Conservation (phyloP, 1,284 basidiomycete species). For the Leccinum colubrinum region DNA sequence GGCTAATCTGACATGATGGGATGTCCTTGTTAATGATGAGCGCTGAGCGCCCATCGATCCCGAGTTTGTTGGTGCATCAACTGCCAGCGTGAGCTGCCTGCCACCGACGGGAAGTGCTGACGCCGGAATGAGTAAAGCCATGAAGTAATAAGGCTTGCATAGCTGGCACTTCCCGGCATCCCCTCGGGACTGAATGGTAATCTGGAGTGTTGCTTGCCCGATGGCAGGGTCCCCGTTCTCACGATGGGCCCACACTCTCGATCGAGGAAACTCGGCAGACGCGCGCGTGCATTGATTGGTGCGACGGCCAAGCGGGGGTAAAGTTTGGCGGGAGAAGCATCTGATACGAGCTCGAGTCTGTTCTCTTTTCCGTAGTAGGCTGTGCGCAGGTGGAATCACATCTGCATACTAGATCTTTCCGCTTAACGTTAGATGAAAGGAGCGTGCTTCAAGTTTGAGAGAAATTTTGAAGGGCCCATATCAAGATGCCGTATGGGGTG, state of each 20-base stretch:
- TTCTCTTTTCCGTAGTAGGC: constrained; percentile 23
- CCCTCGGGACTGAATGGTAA: constrained; percentile 20
- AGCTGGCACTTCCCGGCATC: constrained; percentile 18
- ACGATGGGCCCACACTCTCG: constrained; percentile 7
- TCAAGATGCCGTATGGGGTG: constrained; percentile 34
- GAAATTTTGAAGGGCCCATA: constrained; percentile 26
- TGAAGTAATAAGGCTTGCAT: constrained; percentile 25
- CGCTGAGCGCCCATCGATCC: constrained; percentile 11
- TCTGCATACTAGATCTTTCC: constrained; percentile 35
- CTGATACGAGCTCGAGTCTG: constrained; percentile 6
- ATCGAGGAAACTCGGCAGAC: not conserved
- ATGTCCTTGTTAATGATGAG: constrained; percentile 9
- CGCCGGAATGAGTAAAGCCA: constrained; percentile 12
- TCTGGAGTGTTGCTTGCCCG: constrained; percentile 1
- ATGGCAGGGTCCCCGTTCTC: constrained; percentile 15
- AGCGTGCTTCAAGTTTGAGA: constrained; percentile 27
- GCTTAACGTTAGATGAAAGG: constrained; percentile 37
- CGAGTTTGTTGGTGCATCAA: constrained; percentile 24
- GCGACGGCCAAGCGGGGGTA: constrained; percentile 12
- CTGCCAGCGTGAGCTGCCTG: constrained; percentile 21
- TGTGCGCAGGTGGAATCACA: constrained; percentile 31
- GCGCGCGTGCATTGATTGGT: not conserved
- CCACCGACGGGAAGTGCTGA: constrained; percentile 14
- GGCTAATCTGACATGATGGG: constrained; percentile 22
- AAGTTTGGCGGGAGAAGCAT: constrained; percentile 10